Conservation (phyloP, 768 basidiomycete species). For the Tricholoma furcatifolium region DNA sequence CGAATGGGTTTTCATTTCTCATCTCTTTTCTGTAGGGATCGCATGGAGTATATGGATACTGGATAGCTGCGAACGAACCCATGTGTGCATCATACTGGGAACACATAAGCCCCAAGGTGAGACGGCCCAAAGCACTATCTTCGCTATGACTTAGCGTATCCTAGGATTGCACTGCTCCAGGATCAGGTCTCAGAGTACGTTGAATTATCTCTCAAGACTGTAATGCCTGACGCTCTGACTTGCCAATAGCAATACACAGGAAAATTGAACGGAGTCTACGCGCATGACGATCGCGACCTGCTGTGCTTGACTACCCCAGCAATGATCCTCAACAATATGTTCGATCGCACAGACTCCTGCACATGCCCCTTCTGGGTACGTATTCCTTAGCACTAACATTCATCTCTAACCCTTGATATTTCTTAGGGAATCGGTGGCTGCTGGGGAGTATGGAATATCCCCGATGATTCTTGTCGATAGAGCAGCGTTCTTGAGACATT, state of each 20-base stretch:
- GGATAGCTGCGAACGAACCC: background rate
- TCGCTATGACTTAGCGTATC: background rate
- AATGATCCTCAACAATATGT: background rate
- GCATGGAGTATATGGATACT: background rate
- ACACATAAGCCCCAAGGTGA: background rate
- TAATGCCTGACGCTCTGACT: background rate
- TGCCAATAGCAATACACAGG: background rate
- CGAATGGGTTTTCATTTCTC: background rate
- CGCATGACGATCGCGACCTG: background rate
- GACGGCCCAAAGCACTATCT: background rate
- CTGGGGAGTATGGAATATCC: constrained; percentile 1
- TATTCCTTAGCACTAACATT: background rate
- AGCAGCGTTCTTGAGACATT: background rate
- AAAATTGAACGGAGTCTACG: background rate
- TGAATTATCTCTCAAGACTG: background rate
- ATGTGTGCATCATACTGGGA: background rate
- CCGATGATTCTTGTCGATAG: background rate
- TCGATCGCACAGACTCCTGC: background rate
- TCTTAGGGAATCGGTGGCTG: background rate
- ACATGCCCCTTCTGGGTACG: background rate
- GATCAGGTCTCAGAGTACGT: background rate
- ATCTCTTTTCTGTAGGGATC: background rate
- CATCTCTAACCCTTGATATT: background rate
- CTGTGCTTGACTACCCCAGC: background rate
- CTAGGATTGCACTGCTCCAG: background rate